phyloP scores from a whole-genome alignment of 192 early-diverging fungal genomes.

The Funneliformis mosseae region DNA sequence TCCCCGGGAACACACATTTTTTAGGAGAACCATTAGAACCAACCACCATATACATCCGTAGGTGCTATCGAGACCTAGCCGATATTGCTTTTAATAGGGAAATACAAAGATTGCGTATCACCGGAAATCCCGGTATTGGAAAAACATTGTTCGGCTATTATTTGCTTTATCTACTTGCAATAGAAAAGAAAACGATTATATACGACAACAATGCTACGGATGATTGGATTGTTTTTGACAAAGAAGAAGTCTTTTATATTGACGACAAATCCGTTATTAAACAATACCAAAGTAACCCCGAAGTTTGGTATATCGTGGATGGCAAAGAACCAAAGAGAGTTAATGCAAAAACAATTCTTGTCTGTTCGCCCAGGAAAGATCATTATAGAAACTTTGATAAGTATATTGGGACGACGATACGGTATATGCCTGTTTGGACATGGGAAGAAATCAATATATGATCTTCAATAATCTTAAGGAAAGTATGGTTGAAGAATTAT shows the following conservation, averaged over 20 bases:
- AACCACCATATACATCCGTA: neutral
- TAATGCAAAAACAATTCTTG: constrained; percentile 24
- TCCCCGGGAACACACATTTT: neutral
- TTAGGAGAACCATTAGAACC: neutral
- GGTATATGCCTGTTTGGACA: too few species aligned
- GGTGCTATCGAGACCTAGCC: neutral
- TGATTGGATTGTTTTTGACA: neutral
- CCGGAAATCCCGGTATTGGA: constrained; percentile 18
- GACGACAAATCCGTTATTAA: neutral
- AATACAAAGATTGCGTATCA: neutral
- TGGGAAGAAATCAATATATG: too few species aligned
- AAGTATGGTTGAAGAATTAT: too few species aligned
- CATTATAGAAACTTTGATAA: neutral
- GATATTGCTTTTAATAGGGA: neutral
- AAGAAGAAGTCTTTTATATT: neutral
- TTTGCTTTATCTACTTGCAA: constrained; percentile 21
- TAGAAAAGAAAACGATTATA: constrained; percentile 1
- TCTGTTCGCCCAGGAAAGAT: neutral
- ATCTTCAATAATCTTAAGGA: too few species aligned
- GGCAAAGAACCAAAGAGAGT: neutral
- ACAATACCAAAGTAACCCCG: neutral
- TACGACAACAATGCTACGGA: neutral
- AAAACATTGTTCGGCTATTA: constrained; percentile 25
- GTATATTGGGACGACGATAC: too few species aligned
- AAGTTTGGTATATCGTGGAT: constrained; percentile 22